These are phyloP conservation scores for Fusarium siculi DNA, from an alignment of 2,329 filamentous ascomycete genomes.

Conservation along the genomic window DNA sequence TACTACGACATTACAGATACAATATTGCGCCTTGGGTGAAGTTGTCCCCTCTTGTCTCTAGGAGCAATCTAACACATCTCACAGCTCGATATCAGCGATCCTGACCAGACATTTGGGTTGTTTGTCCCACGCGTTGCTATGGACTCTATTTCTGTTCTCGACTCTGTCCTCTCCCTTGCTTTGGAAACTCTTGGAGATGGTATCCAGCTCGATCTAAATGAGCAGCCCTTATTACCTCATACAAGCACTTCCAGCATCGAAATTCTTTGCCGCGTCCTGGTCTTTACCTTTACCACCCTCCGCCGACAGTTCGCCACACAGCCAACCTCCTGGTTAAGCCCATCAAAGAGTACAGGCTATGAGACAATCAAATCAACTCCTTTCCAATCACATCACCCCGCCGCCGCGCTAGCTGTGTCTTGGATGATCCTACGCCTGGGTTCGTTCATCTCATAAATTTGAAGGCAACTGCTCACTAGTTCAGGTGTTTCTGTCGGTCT, in stretches of 20 bases:
- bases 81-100: slow-evolving; percentile 57
- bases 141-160: slow-evolving; percentile 39
- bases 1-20: slow-evolving; percentile 57
- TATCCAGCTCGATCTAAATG: slow-evolving; percentile 14
- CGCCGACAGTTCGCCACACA: slow-evolving; percentile 28
- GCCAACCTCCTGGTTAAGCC: slow-evolving; percentile 37
- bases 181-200: slow-evolving; percentile 27
- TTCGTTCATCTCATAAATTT: slow-evolving; percentile 12
- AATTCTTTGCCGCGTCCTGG: slow-evolving; percentile 13
- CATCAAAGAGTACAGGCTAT: slow-evolving; percentile 25
- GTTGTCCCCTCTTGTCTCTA: not conserved
- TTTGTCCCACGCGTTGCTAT: slow-evolving; percentile 47
- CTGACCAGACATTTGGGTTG: slow-evolving; percentile 54
- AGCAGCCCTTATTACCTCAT: slow-evolving; percentile 6
- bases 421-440: slow-evolving; percentile 45
- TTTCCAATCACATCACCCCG: slow-evolving; percentile 31
- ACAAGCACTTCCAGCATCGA: slow-evolving; percentile 11
- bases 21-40: slow-evolving; percentile 58
- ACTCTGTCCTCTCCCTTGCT: slow-evolving; percentile 43
- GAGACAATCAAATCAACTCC: slow-evolving; percentile 20
- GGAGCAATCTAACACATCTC: not conserved
- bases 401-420: slow-evolving; percentile 27
- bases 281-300: slow-evolving; percentile 23
- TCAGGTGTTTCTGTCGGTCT: slow-evolving; percentile 46
- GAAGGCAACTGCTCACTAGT: not conserved